Conservation (phyloP, 768 basidiomycete species). For the Podaxis sp. region DNA sequence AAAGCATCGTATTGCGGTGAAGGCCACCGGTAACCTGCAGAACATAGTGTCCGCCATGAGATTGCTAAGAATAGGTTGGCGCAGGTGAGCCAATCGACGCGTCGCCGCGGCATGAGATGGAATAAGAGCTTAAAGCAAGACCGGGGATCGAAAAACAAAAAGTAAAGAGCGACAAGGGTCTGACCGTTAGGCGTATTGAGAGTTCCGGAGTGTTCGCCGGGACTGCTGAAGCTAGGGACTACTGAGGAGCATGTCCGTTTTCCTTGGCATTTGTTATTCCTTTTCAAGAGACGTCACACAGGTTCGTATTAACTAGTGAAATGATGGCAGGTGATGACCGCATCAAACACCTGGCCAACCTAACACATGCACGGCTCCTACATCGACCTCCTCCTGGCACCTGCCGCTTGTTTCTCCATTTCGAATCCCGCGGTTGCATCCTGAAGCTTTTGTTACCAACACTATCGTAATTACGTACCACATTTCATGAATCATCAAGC, state of each 20-base stretch:
- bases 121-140: background rate
- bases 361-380: too few species aligned
- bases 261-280: background rate
- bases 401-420: too few species aligned
- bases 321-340: too few species aligned
- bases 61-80: background rate
- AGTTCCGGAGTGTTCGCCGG: background rate
- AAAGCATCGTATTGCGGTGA: constrained; percentile 19
- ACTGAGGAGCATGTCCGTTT: background rate
- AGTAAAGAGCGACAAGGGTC: background rate
- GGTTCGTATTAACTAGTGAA: too few species aligned
- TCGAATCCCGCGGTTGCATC: too few species aligned
- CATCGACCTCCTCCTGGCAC: too few species aligned
- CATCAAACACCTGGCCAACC: too few species aligned
- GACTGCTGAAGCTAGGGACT: background rate
- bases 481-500: too few species aligned
- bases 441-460: too few species aligned
- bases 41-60: background rate
- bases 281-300: background rate
- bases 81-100: background rate
- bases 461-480: too few species aligned
- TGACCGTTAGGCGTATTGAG: background rate
- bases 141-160: background rate
- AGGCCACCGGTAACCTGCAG: constrained; percentile 17
- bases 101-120: background rate